Evolutionary conservation across 441 rosid species (phyloP), one percentile per base, ranked within the genome.

Genomic region (Croton laevigatus): DNA sequence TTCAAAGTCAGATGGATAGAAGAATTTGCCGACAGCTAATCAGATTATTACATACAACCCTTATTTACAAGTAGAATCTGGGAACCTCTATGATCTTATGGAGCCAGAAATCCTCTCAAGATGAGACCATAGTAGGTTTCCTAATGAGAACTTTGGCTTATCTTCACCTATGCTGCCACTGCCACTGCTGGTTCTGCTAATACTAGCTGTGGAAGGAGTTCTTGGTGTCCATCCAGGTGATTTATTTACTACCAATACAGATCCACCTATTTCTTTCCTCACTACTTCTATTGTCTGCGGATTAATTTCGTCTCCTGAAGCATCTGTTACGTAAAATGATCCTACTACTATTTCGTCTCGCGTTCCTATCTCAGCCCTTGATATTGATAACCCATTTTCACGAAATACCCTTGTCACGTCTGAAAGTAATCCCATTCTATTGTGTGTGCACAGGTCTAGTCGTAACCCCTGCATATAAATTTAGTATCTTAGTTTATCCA

Each of bases 51-150:
- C 71, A 38, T 14, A 37, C n/a, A 40, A 61, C 23, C 27, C 66
- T 62, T 48, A 66, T 69, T 42, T 51, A 73, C 72, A 69, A 62
- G 42, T 44, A 72, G 72, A 22, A 68, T 34, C n/a, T 16, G n/a
- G 32, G 2, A 60, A 34, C 75, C 63, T 53, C 27, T 75, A 84
- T 36, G 79, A 71, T 70, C 75, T 69, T 17, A 85, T 85, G 22
- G 88, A 82, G n/a, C 90, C 66, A 42, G 97, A 91, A 53, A 91
- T 72, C 34, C 89, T 77, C 75, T 84, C 98, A 4, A 91, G 77
- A 27, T 79, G 88, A 17, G 97, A 84, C 98, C 97, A 89, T 22
- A 93, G 46, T 57, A 90, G 52, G 77, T 81, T 85, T 48, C 96
- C 97, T 53, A 90, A 57, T 8, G 97, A 90, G 54, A 80, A 69